phyloP scores from a whole-genome alignment of 2,329 filamentous ascomycete species.

The Helminthosporium solani region DNA sequence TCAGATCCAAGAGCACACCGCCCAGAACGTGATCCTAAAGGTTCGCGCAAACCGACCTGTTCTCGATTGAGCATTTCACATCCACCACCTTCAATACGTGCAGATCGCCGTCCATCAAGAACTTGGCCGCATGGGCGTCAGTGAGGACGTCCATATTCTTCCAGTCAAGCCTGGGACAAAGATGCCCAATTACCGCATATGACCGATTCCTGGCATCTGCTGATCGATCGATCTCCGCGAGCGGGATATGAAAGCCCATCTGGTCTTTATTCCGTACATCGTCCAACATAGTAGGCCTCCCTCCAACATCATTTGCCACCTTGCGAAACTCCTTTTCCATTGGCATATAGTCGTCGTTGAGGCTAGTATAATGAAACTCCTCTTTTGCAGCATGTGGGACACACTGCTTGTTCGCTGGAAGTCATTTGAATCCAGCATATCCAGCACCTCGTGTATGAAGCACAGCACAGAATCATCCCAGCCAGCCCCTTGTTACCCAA shows the following conservation, averaged over 20 bases:
- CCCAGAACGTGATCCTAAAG: too few species aligned
- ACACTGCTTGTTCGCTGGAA: conserved; percentile 16
- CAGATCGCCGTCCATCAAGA: conserved; percentile 49
- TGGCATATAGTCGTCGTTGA: conserved; percentile 28
- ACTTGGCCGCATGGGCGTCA: conserved; percentile 46
- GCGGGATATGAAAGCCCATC: conserved; percentile 37
- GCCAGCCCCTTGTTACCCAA: conserved; percentile 59
- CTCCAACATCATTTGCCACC: conserved; percentile 12
- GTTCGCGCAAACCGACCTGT: too few species aligned
- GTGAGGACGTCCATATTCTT: conserved; percentile 49
- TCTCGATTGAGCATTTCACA: too few species aligned
- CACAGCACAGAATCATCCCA: conserved; percentile 51
- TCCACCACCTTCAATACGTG: too few species aligned
- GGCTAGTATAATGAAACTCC: conserved; percentile 38
- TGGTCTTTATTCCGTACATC: conserved; percentile 42
- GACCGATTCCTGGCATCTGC: conserved; percentile 35
- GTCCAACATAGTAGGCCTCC: conserved; percentile 21
- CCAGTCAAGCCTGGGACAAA: conserved; percentile 30
- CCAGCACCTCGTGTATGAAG: conserved; percentile 42
- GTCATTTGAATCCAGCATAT: conserved; percentile 28
- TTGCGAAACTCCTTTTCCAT: conserved; percentile 18
- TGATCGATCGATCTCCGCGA: conserved; percentile 25
- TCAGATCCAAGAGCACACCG: too few species aligned
- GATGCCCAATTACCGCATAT: conserved; percentile 34
- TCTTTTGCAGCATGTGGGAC: conserved; percentile 24